A percentile compares a stretch with the other conserved stretches of the same genome.
Conservation (phyloP, 2,329 filamentous ascomycete genomes). For the Beauveria pseudobassiana region DNA sequence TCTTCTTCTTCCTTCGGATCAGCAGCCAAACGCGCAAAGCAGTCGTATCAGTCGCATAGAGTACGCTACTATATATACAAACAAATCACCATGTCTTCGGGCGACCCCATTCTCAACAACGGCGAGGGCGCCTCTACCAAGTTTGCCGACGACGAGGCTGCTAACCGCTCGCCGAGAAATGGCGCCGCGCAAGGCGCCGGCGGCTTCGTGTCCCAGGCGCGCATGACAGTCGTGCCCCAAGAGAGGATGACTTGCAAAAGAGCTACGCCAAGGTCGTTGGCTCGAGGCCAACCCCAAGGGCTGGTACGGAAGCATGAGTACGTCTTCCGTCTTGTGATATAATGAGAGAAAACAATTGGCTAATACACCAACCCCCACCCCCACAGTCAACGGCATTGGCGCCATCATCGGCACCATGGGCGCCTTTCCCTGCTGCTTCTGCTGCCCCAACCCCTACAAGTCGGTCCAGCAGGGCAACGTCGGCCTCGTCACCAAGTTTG, state of each 20-base stretch:
- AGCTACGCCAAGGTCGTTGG: slow-evolving; percentile 62
- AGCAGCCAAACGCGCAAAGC: neutral
- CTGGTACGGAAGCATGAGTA: slow-evolving; percentile 87
- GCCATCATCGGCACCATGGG: slow-evolving; percentile 68
- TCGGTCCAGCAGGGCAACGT: slow-evolving; percentile 88
- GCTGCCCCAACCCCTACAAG: slow-evolving; percentile 95
- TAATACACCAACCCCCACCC: neutral
- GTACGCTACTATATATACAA: neutral
- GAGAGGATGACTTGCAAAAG: slow-evolving; percentile 75
- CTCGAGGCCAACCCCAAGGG: slow-evolving; percentile 63
- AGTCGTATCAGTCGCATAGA: neutral
- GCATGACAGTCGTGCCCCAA: slow-evolving; percentile 74
- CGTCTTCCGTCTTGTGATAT: slow-evolving; percentile 23
- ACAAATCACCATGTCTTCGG: slow-evolving; percentile 1
- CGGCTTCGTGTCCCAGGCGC: slow-evolving; percentile 43
- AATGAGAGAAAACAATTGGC: neutral
- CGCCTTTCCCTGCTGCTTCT: slow-evolving; percentile 83
- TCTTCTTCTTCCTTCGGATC: neutral
- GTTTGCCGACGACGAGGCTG: slow-evolving; percentile 11
- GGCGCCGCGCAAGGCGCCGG: slow-evolving; percentile 14
- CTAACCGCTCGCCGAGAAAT: slow-evolving; percentile 20
- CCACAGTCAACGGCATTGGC: slow-evolving; percentile 64
- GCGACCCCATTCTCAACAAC: slow-evolving; percentile 4
- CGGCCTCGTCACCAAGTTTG: slow-evolving; percentile 91
- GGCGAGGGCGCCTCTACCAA: slow-evolving; percentile 18